phyloP scores from a whole-genome alignment of 2,329 filamentous ascomycete species.

The Pseudogymnoascus sp. region DNA sequence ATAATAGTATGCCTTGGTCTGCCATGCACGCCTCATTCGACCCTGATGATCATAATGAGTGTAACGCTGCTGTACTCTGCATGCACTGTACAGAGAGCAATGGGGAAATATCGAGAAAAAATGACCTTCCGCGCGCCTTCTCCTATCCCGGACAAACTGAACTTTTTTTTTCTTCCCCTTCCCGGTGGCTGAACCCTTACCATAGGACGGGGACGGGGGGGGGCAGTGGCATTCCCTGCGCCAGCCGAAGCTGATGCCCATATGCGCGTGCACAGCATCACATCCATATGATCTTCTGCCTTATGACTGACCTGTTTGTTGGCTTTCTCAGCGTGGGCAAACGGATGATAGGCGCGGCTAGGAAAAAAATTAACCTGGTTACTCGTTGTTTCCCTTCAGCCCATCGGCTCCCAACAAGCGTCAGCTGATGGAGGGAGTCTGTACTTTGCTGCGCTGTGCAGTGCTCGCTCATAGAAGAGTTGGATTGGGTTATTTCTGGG shows the following conservation, averaged over 20 bases:
- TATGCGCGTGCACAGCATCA: slow-evolving; percentile 9
- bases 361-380: background rate
- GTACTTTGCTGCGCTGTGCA: background rate
- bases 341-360: slow-evolving; percentile 8
- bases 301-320: slow-evolving; percentile 2
- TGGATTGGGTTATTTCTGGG: slow-evolving; percentile 6
- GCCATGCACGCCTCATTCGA: background rate
- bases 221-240: background rate
- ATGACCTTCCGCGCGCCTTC: background rate
- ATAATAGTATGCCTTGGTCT: background rate
- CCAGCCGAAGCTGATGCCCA: background rate
- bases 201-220: slow-evolving; percentile 4
- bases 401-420: slow-evolving; percentile 1
- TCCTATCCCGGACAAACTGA: background rate
- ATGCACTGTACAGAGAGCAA: background rate
- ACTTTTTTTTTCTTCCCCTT: background rate
- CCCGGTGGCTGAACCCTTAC: background rate
- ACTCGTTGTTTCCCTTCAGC: background rate
- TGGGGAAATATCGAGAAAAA: background rate
- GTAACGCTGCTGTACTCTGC: background rate
- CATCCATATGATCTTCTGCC: background rate
- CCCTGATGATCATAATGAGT: slow-evolving; percentile 1
- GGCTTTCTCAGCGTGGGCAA: background rate
- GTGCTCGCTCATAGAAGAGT: background rate
- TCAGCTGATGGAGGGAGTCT: slow-evolving; percentile 1